phyloP scores from a whole-genome alignment of 768 basidiomycete genomes.

The Hemileccinum impolitum region DNA sequence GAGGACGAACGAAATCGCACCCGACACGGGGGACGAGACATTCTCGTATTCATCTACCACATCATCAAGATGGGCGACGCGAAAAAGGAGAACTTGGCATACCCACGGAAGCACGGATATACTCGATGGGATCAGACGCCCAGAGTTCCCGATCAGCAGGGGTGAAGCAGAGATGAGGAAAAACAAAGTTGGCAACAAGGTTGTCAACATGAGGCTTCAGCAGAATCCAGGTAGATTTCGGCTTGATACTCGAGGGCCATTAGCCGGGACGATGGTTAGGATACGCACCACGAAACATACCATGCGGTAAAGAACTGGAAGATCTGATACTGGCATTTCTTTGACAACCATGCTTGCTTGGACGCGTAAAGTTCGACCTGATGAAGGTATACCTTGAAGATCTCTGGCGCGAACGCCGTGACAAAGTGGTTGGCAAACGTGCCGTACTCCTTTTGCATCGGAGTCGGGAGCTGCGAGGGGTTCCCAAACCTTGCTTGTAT shows the following conservation, averaged over 20 bases:
- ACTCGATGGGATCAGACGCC: conserved; percentile 82
- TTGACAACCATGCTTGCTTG: conserved; percentile 73
- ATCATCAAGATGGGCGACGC: background rate
- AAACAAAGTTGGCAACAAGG: conserved; percentile 77
- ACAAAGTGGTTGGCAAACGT: conserved; percentile 78
- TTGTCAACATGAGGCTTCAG: conserved; percentile 82
- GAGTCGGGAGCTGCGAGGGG: conserved; percentile 77
- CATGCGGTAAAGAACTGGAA: conserved; percentile 87
- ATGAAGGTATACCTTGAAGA: conserved; percentile 73
- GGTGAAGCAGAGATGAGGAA: conserved; percentile 84
- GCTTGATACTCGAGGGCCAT: conserved; percentile 67
- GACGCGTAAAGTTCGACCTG: conserved; percentile 66
- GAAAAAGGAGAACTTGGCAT: conserved; percentile 13
- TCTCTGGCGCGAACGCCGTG: conserved; percentile 77
- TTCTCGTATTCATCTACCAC: conserved; percentile 80
- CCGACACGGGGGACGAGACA: conserved; percentile 70
- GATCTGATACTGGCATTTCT: conserved; percentile 80
- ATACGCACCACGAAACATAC: conserved; percentile 38
- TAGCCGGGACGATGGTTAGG: conserved; percentile 7
- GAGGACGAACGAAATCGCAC: conserved; percentile 78
- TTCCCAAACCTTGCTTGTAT: conserved; percentile 63
- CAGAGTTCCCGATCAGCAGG: conserved; percentile 64
- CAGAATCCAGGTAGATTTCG: conserved; percentile 85
- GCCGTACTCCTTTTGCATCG: conserved; percentile 66
- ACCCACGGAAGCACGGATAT: conserved; percentile 75